Percentiles rank a stretch among this genome's conserved stretches.
These are phyloP conservation scores for Conoideocrella luteorostrata DNA, from an alignment of 2,329 filamentous ascomycete genomes.

Conservation along the genomic window DNA sequence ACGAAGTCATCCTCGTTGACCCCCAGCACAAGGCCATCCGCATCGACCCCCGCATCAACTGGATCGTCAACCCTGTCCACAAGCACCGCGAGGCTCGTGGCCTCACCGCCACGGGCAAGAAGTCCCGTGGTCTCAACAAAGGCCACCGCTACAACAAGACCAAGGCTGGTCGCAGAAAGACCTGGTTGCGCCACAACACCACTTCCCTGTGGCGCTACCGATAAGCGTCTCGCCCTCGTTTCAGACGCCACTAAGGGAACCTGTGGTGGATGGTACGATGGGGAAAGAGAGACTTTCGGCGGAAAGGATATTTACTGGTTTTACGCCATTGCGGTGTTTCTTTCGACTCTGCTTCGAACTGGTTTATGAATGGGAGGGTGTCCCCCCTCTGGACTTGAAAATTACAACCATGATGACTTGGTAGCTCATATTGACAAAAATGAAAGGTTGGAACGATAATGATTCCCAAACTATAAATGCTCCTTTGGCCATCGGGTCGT, in stretches of 20 bases:
- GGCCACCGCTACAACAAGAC: constrained; percentile 99
- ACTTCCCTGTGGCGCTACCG: constrained; percentile 98
- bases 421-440: constrained; percentile 11
- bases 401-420: constrained; percentile 7
- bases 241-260: no score
- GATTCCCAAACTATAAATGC: constrained; percentile 20
- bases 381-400: no score
- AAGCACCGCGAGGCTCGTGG: constrained; percentile 99
- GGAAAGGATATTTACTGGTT: constrained; percentile 6
- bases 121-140: constrained; percentile 98
- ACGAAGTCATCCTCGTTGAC: constrained; percentile 98
- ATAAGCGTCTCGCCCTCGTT: constrained; percentile 44
- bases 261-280: no score
- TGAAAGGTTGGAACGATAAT: constrained; percentile 25
- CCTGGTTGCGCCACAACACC: constrained; percentile 99
- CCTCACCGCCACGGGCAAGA: constrained; percentile 98
- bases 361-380: constrained; percentile 2
- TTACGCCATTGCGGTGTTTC: constrained; percentile 10
- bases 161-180: constrained; percentile 94
- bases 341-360: constrained; percentile 6
- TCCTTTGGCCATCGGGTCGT: no score
- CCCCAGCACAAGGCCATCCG: constrained; percentile 99
- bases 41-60: constrained; percentile 98
- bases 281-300: no score
- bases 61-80: constrained; percentile 99